Evolutionary conservation across 202 grass and related monocot species (phyloP).

Genomic region (Thinopyrum obtusiflorum): DNA sequence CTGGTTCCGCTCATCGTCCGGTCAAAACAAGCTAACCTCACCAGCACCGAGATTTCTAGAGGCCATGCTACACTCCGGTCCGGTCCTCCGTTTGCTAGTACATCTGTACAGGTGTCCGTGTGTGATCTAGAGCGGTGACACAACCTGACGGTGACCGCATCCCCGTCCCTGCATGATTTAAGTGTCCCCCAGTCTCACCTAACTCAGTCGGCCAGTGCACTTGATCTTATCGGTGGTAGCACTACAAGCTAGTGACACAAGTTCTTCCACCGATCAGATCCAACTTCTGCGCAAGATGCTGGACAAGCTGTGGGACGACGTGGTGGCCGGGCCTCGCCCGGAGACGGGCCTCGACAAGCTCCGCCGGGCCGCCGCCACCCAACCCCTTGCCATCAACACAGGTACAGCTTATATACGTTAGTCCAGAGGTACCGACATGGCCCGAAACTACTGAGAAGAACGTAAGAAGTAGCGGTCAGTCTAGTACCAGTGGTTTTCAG

Average conservation of each 20-base stretch:
- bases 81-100: neutral
- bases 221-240: neutral
- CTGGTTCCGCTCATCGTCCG: neutral
- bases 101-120: neutral
- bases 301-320: slow-evolving; percentile 87
- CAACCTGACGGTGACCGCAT: neutral
- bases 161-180: neutral
- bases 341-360: slow-evolving; percentile 77
- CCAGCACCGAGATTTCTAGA: neutral
- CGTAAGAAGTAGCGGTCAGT: neutral
- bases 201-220: neutral
- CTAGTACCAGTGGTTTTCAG: too few species aligned
- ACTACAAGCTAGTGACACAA: neutral
- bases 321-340: slow-evolving; percentile 71
- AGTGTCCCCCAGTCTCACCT: neutral
- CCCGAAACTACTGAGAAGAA: neutral
- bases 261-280: neutral
- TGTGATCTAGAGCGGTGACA: neutral
- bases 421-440: neutral
- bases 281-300: slow-evolving; percentile 27
- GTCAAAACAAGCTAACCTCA: neutral
- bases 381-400: slow-evolving; percentile 47
- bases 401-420: neutral
- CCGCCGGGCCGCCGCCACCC: slow-evolving; percentile 40
- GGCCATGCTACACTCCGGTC: too few species aligned